Evolutionary conservation across 495 filamentous ascomycete genomes (phyloP), one percentile per base, ranked within the genome.

Genomic region (Aspergillus carlsbadensis): DNA sequence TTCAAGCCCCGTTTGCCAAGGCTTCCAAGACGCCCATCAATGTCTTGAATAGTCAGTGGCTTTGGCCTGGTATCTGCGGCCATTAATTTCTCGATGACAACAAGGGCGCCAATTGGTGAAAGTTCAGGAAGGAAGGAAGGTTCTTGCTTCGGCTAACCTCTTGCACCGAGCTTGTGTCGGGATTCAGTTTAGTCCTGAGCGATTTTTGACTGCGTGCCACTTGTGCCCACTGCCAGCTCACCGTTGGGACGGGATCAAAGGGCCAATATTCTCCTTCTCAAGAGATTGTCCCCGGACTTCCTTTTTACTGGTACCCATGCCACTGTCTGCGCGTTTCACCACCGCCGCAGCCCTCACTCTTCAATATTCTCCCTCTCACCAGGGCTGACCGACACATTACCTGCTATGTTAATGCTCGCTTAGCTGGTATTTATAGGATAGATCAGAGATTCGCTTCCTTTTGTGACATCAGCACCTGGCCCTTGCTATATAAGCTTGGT

Each of bases 1-100:
- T 60, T 60, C 57, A 57, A 51, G 57, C 54, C 40, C 37, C 31
- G 33, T 21, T 18, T 46, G 57, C 57, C 57, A 55, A 55, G 57
- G 20, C 36, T 13, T 2, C 10, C 17, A 31, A 22, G 21, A 39
- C 11, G 33, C 42, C 7, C 1, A 48, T 50, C 15, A 41, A 26
- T 40, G 21, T 35, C 36, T 56, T 34, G 44, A 24, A 42, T 20
- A 47, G 36, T 49, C 44, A 44, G 49, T 50, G 22, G 45, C 26
- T 36, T 42, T 10, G 42, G 42, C 10, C 20, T 10, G 13, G n/a
- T 44, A 43, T 35, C 51, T 6, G 37, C 42, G 36, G 20, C 42
- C 20, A 40, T 26, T 17, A 21, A 20, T 18, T 31, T 26, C 17
- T 45, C 22, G 20, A 24, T 33, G 43, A 44, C 22, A 14, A 34